A percentile compares a stretch with the other conserved stretches of the same genome.
Evolutionary conservation across 805 yeast species (phyloP).

Genomic region (Ogataea pini): DNA sequence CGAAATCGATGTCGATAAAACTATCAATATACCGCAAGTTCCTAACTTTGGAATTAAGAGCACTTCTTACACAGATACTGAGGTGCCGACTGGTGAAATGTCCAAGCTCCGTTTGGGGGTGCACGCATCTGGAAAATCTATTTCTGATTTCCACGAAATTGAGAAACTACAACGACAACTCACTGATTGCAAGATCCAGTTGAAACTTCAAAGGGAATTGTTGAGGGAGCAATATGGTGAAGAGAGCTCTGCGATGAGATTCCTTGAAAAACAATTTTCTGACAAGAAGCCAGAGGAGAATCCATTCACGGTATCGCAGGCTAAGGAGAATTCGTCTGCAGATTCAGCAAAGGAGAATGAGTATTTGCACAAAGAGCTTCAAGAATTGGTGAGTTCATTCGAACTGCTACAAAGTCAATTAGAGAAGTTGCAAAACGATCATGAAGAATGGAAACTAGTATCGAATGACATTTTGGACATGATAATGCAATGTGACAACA

Average conservation of each 20-base stretch:
- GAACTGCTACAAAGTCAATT: constrained; percentile 21
- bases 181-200: constrained; percentile 37
- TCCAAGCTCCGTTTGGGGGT: neutral
- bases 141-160: constrained; percentile 23
- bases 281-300: neutral
- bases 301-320: neutral
- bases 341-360: constrained; percentile 6
- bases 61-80: constrained; percentile 14
- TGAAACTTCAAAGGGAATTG: constrained; percentile 34
- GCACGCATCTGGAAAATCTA: constrained; percentile 11
- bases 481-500: constrained; percentile 2
- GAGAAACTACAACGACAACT: constrained; percentile 33
- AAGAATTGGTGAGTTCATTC: constrained; percentile 22
- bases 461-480: constrained; percentile 15
- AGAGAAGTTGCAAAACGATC: constrained; percentile 19
- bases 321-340: no score
- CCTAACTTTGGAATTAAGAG: constrained; percentile 17
- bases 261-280: constrained; percentile 17
- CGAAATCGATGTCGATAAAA: constrained; percentile 21
- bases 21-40: constrained; percentile 20
- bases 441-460: constrained; percentile 16
- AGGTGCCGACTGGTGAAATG: neutral
- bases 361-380: constrained; percentile 17
- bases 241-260: constrained; percentile 19
- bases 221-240: constrained; percentile 26